Percentiles rank a stretch among this genome's conserved stretches.
These are phyloP conservation scores for Ascomycota sp. DNA, from an alignment of 2,329 filamentous ascomycete species.

Conservation along the genomic window DNA sequence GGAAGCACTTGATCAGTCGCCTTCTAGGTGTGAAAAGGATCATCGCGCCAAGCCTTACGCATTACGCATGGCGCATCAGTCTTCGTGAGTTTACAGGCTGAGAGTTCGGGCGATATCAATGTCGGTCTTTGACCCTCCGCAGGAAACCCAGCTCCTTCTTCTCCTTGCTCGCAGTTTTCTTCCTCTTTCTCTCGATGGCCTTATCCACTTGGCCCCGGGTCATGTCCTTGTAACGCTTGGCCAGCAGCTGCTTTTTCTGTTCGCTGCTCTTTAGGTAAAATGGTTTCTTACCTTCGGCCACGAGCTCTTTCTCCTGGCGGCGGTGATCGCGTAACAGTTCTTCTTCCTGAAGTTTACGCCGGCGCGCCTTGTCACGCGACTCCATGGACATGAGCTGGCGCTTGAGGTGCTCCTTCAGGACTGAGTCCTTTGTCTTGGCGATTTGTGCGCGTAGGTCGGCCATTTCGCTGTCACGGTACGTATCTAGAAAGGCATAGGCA, in stretches of 20 bases:
- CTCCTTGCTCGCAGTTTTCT: constrained; percentile 75
- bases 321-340: constrained; percentile 54
- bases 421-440: constrained; percentile 39
- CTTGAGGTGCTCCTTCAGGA: constrained; percentile 47
- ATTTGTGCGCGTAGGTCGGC: constrained; percentile 46
- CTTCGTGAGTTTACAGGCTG: no score
- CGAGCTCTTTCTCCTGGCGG: constrained; percentile 59
- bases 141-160: constrained; percentile 42
- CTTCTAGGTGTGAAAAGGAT: no score
- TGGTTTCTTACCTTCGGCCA: constrained; percentile 73
- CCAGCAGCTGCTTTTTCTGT: constrained; percentile 64
- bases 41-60: neutral
- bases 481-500: constrained; percentile 71
- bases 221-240: constrained; percentile 62
- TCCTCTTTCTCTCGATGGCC: constrained; percentile 65
- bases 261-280: constrained; percentile 87
- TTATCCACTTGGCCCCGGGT: constrained; percentile 67
- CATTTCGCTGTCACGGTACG: constrained; percentile 72
- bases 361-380: constrained; percentile 48
- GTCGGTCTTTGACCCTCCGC: constrained; percentile 9
- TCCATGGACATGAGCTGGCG: constrained; percentile 56
- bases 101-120: neutral
- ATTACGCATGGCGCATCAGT: neutral
- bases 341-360: constrained; percentile 45
- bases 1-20: no score